Percentiles rank a stretch among this genome's conserved stretches.
Evolutionary conservation across 73 alveolate species (phyloP).

Genomic region (Loxodes magnus): DNA sequence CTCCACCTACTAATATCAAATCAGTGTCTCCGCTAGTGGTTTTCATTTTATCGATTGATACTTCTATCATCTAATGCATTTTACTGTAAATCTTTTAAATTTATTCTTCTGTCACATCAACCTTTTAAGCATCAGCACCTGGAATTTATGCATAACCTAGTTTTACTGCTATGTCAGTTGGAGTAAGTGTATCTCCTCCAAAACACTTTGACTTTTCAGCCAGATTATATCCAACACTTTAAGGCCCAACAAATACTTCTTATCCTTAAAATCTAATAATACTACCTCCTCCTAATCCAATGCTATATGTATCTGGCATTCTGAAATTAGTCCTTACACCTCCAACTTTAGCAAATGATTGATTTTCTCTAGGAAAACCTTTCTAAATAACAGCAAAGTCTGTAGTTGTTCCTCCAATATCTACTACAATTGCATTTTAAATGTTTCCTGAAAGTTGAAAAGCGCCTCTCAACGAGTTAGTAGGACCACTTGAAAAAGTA

Average conservation of each 20-base stretch:
- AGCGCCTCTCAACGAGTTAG: too few species aligned
- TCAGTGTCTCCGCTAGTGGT: background rate
- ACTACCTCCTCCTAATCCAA: slow-evolving; percentile 11
- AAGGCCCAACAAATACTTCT: slow-evolving; percentile 8
- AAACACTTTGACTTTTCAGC: slow-evolving; percentile 4
- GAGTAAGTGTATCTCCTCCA: slow-evolving; percentile 7
- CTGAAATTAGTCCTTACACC: slow-evolving; percentile 16
- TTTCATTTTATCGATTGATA: background rate
- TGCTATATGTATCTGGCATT: slow-evolving; percentile 8
- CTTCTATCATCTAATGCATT: slow-evolving; percentile 2
- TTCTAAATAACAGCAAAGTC: too few species aligned
- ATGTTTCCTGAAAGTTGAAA: too few species aligned
- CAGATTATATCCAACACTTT: slow-evolving; percentile 12
- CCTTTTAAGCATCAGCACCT: slow-evolving; percentile 1
- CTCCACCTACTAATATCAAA: slow-evolving; percentile 13
- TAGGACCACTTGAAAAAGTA: too few species aligned
- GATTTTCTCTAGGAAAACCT: slow-evolving; percentile 13
- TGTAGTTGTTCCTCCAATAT: too few species aligned
- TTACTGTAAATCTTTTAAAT: background rate
- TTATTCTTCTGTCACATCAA: background rate
- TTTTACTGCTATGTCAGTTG: slow-evolving; percentile 3
- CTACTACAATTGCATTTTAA: too few species aligned
- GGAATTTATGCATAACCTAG: background rate
- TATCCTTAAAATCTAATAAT: background rate
- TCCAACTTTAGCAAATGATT: slow-evolving; percentile 1